Evolutionary conservation across 2,329 filamentous ascomycete species (phyloP), one percentile per base, ranked within the genome.

Genomic region (Dryadomyces quercus-mongolicae): DNA sequence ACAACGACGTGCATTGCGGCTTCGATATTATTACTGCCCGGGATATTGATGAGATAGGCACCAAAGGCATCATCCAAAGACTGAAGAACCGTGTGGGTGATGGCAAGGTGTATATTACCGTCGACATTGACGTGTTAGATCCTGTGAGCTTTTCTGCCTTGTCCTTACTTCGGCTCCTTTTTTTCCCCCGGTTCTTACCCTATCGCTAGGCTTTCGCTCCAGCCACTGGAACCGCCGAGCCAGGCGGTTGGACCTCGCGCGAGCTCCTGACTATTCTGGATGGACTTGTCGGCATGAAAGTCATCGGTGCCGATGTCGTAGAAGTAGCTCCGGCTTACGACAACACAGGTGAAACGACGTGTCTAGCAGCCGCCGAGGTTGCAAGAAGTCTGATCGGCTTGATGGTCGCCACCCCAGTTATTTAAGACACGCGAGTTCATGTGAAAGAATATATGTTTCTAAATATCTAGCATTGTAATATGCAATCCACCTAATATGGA

Each of bases 51-150:
- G 81, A 82, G 16, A 66, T 88, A 42, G 86, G 86, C 3, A 70
- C 76, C 0, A 71, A 74, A 38, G 86, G 84, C 0, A 70, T 92
- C 43, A 77, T 88, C 2, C 68, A 80, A 12, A 70, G 68, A 44
- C 87, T 92, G 58, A 72, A 86, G 61, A 64, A 73, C 2, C 70
- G 78, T 9, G 75, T 81, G 0, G 67, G 68, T 1, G 70, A 71
- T 15, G 72, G 73, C 1, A 75, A 71, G 47, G 78, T 82, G 13
- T 92, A 92, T 62, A 72, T 92, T 22, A 85, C 78, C 55, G 80
- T 92, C 16, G 87, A 92, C 63, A 91, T 91, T 60, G 87, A 92
- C 66, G 86, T 91, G 0, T 73, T 92, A 49, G 86, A 92, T 65
- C 87, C 87, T 0, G 84, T 54, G 15, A 5, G 46, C 36, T 15